Evolutionary conservation across 2,329 filamentous ascomycete species (phyloP), one percentile per base, ranked within the genome.

Genomic region (Penicillium sp.): DNA sequence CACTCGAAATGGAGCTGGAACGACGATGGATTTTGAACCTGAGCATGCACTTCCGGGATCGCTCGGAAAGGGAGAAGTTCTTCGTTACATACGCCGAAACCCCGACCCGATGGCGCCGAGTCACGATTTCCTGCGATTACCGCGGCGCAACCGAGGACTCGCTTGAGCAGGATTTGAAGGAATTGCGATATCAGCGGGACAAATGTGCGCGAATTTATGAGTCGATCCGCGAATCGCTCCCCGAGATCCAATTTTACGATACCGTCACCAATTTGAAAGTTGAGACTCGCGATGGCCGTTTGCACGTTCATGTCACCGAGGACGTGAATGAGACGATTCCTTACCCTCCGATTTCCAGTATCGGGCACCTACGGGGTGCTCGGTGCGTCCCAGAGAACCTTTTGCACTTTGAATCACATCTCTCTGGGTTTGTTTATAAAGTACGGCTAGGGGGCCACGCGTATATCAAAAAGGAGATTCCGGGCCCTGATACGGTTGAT

Each of bases 291-390:
- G 89, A 96, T 55, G 91, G 91, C 14, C 87, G 92, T 58, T 81
- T 99, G 24, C 93, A 98, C 75, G 92, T 99, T 7, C 95, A 98
- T 73, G 95, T 99, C 52, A 93, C 95, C n/a, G 93, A 99, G 74
- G 95, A 99, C 72, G 85, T 91, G 49, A 95, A 96, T 79, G 95
- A 99, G 78, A 95, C 95, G 57, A 96, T 99, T 56, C 83, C 86
- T 10, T 98, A 93, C 69, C 95, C 95, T 3, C 83, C 86, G 0
- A 78, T 88, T 24, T 84, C 84, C 39, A 86, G 89, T 60, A 84
- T 98, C 56, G 82, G 87, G 16, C 91, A 98, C 73, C 79, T 97
- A 51, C 62, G 62, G 8, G 68, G 71, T 33, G 71, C 74, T 37
- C 66, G 63, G 29, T 60, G 83, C 80, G 56, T 87, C 88, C 73